Evolutionary conservation across 2,329 filamentous ascomycete genomes (phyloP).

Genomic region (Aphanocladium album): DNA sequence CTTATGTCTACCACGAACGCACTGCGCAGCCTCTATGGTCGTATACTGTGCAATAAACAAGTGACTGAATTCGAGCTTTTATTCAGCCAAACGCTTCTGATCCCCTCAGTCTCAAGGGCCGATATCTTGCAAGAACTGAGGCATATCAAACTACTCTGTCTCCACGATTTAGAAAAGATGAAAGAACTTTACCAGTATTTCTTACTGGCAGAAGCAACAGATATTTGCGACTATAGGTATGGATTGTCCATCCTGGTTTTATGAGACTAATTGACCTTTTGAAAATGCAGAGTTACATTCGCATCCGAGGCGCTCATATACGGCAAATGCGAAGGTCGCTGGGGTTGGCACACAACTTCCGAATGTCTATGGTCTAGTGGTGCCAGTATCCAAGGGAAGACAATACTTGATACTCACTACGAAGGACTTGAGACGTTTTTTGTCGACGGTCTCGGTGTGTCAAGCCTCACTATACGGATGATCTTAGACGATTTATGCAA

Average conservation of each 20-base stretch:
- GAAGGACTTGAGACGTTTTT: constrained; percentile 26
- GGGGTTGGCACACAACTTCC: constrained; percentile 23
- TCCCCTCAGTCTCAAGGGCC: background rate
- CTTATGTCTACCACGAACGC: background rate
- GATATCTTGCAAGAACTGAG: background rate
- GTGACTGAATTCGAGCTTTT: background rate
- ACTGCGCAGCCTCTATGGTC: background rate
- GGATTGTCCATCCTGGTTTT: background rate
- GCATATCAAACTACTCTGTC: no score
- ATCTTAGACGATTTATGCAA: constrained; percentile 26
- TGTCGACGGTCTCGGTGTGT: constrained; percentile 24
- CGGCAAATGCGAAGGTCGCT: background rate
- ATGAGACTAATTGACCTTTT: background rate
- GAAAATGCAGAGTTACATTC: background rate
- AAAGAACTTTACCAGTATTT: background rate
- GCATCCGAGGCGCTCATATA: constrained; percentile 14
- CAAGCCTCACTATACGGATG: constrained; percentile 25
- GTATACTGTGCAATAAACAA: background rate
- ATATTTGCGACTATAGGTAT: background rate
- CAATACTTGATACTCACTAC: constrained; percentile 25
- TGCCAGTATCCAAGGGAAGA: constrained; percentile 22
- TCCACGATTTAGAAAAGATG: background rate
- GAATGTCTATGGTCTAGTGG: constrained; percentile 33
- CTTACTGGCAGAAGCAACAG: no score
- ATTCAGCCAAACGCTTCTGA: background rate